Percentiles rank a stretch among this genome's conserved stretches.
Conservation (phyloP, 495 filamentous ascomycete genomes). For the Penicillium argentinense region DNA sequence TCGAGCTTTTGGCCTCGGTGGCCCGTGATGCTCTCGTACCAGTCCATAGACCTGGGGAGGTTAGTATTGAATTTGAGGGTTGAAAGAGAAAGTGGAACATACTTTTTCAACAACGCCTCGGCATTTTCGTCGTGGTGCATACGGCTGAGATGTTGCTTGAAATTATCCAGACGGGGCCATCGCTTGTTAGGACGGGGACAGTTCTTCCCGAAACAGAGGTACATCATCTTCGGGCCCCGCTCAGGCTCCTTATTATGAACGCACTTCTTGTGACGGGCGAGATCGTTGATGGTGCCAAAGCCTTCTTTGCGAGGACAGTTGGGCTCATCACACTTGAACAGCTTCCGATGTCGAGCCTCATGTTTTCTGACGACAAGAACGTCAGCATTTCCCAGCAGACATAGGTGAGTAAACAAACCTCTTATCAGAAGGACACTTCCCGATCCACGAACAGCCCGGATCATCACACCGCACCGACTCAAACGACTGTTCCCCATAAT, state of each 20-base stretch:
- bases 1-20: slow-evolving; percentile 5
- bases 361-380: slow-evolving; percentile 60
- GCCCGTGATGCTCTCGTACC: slow-evolving; percentile 33
- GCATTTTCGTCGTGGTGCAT: slow-evolving; percentile 65
- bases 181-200: slow-evolving; percentile 71
- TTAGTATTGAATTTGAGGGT: slow-evolving; percentile 5
- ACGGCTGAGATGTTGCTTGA: slow-evolving; percentile 78
- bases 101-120: slow-evolving; percentile 55
- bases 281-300: slow-evolving; percentile 82
- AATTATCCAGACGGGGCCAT: slow-evolving; percentile 92
- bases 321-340: slow-evolving; percentile 62
- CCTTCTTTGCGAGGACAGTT: slow-evolving; percentile 63
- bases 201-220: slow-evolving; percentile 60
- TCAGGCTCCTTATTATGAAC: slow-evolving; percentile 60
- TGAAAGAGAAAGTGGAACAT: slow-evolving; percentile 13
- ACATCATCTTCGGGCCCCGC: slow-evolving; percentile 58
- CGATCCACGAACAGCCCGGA: slow-evolving; percentile 36
- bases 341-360: slow-evolving; percentile 71
- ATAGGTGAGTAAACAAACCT: slow-evolving; percentile 27
- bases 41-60: slow-evolving; percentile 35
- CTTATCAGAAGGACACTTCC: slow-evolving; percentile 45
- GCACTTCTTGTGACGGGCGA: slow-evolving; percentile 69
- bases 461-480: slow-evolving; percentile 36
- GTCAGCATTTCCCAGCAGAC: not conserved
- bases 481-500: slow-evolving; percentile 18